A percentile compares a stretch with the other conserved stretches of the same genome.
Evolutionary conservation across 2,329 filamentous ascomycete genomes (phyloP).

Genomic region (Verticillium klebahnii): DNA sequence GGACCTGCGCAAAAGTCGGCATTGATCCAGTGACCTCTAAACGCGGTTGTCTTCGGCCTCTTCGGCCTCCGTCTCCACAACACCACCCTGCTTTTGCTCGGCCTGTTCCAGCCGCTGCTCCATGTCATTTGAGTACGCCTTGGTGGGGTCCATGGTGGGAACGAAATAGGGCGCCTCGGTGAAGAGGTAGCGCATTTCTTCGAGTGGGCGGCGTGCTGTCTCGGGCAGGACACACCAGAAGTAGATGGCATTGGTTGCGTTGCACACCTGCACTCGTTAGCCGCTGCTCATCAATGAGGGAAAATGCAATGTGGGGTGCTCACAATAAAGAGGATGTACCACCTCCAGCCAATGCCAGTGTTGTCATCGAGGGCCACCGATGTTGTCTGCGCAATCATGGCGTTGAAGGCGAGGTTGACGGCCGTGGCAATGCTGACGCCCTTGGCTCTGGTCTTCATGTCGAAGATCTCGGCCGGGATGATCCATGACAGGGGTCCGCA

Average conservation of each 20-base stretch:
- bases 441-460: conserved; percentile 69
- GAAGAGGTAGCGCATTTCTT: conserved; percentile 66
- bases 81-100: conserved; percentile 39
- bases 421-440: conserved; percentile 72
- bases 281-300: neutral
- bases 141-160: conserved; percentile 45
- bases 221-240: conserved; percentile 66
- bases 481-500: conserved; percentile 62
- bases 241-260: conserved; percentile 42
- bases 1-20: no score
- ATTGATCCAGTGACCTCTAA: neutral
- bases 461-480: conserved; percentile 69
- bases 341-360: conserved; percentile 39
- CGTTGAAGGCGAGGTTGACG: conserved; percentile 71
- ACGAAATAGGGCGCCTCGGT: conserved; percentile 62
- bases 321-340: conserved; percentile 41
- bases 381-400: conserved; percentile 68
- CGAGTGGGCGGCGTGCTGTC: conserved; percentile 58
- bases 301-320: conserved; percentile 6
- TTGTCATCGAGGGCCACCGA: conserved; percentile 43
- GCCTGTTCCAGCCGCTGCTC: conserved; percentile 55
- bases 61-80: neutral
- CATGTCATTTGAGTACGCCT: conserved; percentile 42
- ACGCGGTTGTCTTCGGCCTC: neutral
- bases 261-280: conserved; percentile 42